These are phyloP conservation scores for Lavandula angustifolia DNA, from an alignment of 257 asterid genomes.

Conservation along the genomic window DNA sequence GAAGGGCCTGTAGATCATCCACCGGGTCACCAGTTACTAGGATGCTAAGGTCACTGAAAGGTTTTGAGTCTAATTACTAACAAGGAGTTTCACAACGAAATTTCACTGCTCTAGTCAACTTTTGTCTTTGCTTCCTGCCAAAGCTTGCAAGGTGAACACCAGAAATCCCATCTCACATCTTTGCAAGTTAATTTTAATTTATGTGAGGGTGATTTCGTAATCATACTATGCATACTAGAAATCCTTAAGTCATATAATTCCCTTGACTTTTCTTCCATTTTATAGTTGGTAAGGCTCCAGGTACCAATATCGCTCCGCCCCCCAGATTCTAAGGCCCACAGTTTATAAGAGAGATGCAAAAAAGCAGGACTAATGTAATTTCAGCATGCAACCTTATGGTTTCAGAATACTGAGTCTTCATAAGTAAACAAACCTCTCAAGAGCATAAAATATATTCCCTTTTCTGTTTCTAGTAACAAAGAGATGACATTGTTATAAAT, in stretches of 20 bases:
- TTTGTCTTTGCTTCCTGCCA: not conserved
- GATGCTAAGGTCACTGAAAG: not conserved
- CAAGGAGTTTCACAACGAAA: not conserved
- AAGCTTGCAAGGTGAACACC: not conserved
- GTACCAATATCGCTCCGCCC: too few species aligned
- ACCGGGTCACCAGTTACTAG: not conserved
- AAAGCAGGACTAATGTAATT: not conserved
- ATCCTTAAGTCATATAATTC: not conserved
- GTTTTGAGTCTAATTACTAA: not conserved
- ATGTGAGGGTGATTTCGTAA: too few species aligned
- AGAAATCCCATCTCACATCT: not conserved
- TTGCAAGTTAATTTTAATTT: too few species aligned
- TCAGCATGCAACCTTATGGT: not conserved
- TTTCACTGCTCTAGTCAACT: not conserved
- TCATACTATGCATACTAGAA: not conserved
- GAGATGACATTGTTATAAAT: not conserved
- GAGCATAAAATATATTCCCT: not conserved
- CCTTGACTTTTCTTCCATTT: not conserved
- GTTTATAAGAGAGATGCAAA: not conserved
- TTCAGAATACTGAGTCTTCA: not conserved
- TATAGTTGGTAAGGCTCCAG: not conserved
- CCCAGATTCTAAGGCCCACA: too few species aligned
- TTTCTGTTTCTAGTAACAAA: not conserved
- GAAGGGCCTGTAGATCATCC: not conserved
- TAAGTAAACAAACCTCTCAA: not conserved